Base-by-base conservation (phyloP, 768 basidiomycete genomes). In the Polyporus arcularius region DNA sequence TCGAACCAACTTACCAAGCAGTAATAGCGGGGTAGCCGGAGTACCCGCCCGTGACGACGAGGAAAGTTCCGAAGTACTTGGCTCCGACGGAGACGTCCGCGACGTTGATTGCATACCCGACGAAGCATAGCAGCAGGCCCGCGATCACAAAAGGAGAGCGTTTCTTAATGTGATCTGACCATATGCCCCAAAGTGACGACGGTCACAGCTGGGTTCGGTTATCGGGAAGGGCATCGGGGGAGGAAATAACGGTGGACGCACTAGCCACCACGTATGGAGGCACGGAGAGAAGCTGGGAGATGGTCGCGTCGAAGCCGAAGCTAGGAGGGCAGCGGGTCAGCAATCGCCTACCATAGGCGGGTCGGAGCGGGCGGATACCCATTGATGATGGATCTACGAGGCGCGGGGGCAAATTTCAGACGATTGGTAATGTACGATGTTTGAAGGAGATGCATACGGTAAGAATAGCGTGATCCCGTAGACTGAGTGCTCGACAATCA, bases 51-150 rank as follows among this genome's bases (percentile, higher is more conserved):
- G 78, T 76, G 9, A 90, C 86, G 28, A 81, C 79, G 57, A 90
- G 81, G 76, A 86, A 91, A 0, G 84, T 88, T 1, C 87, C 89
- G 63, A 89, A 86, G 70, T 90, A 90, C 72, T 90, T 89, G 30
- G 76, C 83, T 0, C 85, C 84, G 47, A 69, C 67, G 0, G 81
- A 64, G 0, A 73, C 82, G 11, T 79, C 68, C 0, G 85, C 83
- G 53, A 90, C 84, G 66, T 88, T 86, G 71, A 89, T 87, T 0
- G 78, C 57, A 66, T 85, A 89, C 0, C 88, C 88, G 32, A 86
- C 75, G 40, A 86, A 69, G 53, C 78, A 79, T 71, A 85, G 76
- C 1, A 75, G n/a, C 2, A 82, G 79, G 0, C 82, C 83, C 0
- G 77, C 76, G 10, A 83, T 62, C 61, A 90, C 80, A 73, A 87